Conservation (phyloP, 1,139 yeast species). For the Suhomyces chickasaworum region DNA sequence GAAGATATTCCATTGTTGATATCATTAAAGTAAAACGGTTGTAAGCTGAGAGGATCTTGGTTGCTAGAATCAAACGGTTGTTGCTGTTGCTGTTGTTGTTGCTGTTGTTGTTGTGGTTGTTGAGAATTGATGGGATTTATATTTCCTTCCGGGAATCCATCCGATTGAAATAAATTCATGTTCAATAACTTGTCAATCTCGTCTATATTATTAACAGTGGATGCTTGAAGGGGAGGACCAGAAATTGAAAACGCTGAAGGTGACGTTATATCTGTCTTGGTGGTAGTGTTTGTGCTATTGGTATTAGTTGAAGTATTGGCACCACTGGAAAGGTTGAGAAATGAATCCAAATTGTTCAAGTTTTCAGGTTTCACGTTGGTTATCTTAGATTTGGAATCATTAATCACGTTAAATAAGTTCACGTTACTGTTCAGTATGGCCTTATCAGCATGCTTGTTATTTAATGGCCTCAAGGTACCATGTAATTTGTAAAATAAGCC, state of each 20-base stretch:
- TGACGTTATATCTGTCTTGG: conserved; percentile 9
- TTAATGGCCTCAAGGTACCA: conserved; percentile 48
- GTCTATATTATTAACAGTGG: conserved; percentile 26
- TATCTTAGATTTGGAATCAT: not conserved
- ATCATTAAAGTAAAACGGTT: not conserved
- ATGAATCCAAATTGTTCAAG: conserved; percentile 13
- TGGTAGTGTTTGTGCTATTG: conserved; percentile 6
- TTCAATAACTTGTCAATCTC: conserved; percentile 46
- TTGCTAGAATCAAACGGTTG: not conserved
- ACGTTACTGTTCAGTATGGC: conserved; percentile 28
- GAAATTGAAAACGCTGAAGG: conserved; percentile 10
- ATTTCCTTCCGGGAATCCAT: conserved; percentile 28
- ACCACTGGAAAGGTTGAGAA: conserved; percentile 10
- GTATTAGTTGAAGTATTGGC: conserved; percentile 6
- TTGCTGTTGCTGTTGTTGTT: not conserved
- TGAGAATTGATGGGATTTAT: conserved; percentile 9
- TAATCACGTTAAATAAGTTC: conserved; percentile 25
- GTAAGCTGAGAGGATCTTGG: not conserved
- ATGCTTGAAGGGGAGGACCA: conserved; percentile 1
- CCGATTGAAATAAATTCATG: conserved; percentile 43
- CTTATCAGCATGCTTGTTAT: conserved; percentile 21
- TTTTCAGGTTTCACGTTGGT: conserved; percentile 1
- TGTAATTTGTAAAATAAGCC: conserved; percentile 50
- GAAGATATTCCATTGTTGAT: conserved; percentile 1
- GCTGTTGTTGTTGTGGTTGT: not conserved